Evolutionary conservation across 306 rosid species (phyloP), one percentile per base, ranked within the genome.

Genomic region (Prosopis cineraria): DNA sequence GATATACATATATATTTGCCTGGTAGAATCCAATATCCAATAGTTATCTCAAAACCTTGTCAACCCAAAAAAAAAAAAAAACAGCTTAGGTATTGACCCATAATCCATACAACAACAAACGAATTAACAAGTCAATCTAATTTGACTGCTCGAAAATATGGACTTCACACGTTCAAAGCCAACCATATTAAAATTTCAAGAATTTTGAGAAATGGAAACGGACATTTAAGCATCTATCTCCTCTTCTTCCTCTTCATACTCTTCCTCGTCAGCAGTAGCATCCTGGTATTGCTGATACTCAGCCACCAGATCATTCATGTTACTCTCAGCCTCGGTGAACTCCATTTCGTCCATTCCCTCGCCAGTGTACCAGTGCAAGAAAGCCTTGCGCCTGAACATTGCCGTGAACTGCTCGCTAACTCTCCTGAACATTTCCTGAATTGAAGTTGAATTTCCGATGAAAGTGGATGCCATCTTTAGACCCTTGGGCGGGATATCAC

Each of bases 281-380:
- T 85, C 89, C 67, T 85, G 86, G 68, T 85, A 85, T 36, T 85
- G 89, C 75, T 85, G 86, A 70, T 85, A 85, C 78, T 85, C 86
- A 0, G 89, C 89, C 75, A 85, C 89, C 55, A 85, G 84, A 82
- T 85, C 89, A 53, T 85, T 85, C 89, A 85, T 85, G 82, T 85
- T 85, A 72, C 86, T 85, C 80, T 85, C 89, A 2, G 89, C 89
- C 82, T 85, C 89, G 0, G 89, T 85, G 82, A 85, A 85, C 63
- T 85, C 89, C 89, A 85, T 85, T 76, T 85, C 89, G 10, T 85
- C 89, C 89, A 85, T 85, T 82, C 89, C 89, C 70, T 85, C 89
- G 0, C 89, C 89, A 6, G 89, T 85, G 80, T 85, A 85, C 89
- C 89, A 85, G 39, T 85, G 89, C 86, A 85, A 82, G 89, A 85